Conservation (phyloP, 495 filamentous ascomycete species). For the Lasiosphaeria miniovina region DNA sequence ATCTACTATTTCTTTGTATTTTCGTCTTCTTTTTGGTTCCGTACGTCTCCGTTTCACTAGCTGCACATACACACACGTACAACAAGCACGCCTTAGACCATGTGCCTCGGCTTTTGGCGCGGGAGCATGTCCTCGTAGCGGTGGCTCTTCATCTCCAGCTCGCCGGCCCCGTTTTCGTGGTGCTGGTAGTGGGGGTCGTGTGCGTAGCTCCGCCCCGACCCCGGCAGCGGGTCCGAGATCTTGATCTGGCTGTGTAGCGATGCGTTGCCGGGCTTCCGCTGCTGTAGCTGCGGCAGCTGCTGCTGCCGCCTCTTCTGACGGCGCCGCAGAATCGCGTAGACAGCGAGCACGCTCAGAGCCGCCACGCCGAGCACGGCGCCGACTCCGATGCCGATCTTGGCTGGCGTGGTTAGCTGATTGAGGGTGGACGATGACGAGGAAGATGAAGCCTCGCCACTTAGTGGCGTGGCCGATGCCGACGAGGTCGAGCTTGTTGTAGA, state of each 20-base stretch:
- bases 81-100: conserved; percentile 34
- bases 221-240: conserved; percentile 44
- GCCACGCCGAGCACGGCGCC: conserved; percentile 35
- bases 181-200: conserved; percentile 27
- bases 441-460: conserved; percentile 8
- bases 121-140: conserved; percentile 49
- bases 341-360: conserved; percentile 25
- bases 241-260: conserved; percentile 27
- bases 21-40: not conserved
- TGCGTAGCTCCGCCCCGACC: conserved; percentile 34
- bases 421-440: not conserved
- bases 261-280: conserved; percentile 4
- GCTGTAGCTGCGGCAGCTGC: conserved; percentile 17
- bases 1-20: not conserved
- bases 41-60: too few relatives aligned
- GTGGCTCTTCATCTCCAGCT: conserved; percentile 40
- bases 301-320: conserved; percentile 4
- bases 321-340: conserved; percentile 29
- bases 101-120: conserved; percentile 37
- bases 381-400: conserved; percentile 44
- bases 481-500: not conserved
- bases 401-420: conserved; percentile 30
- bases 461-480: not conserved
- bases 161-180: conserved; percentile 27
- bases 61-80: too few relatives aligned